A percentile compares a stretch with the other conserved stretches of the same genome.
These are phyloP conservation scores for Hypoxylon crocopeplum DNA, from an alignment of 495 filamentous ascomycete species.

Conservation along the genomic window DNA sequence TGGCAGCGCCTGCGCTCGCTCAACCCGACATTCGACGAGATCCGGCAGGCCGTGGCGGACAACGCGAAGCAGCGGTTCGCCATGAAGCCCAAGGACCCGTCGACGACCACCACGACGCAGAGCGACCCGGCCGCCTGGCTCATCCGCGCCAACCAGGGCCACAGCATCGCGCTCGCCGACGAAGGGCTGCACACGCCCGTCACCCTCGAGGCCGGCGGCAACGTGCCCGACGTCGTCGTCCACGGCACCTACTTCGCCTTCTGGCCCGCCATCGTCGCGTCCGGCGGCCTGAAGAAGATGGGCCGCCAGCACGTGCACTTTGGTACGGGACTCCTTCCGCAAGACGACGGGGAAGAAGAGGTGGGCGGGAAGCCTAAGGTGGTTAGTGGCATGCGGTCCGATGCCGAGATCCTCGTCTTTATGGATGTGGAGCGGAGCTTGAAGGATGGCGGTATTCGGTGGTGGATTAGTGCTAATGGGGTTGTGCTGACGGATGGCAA, in stretches of 20 bases:
- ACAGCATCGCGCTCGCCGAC: constrained; percentile 73
- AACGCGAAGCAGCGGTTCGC: constrained; percentile 95
- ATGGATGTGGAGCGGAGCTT: constrained; percentile 71
- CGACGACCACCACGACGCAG: constrained; percentile 15
- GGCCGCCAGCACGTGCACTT: constrained; percentile 86
- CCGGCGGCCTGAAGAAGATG: constrained; percentile 83
- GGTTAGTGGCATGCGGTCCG: constrained; percentile 83
- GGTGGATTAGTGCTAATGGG: constrained; percentile 88
- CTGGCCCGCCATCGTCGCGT: constrained; percentile 73
- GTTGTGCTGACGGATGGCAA: constrained; percentile 66
- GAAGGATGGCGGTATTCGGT: constrained; percentile 69
- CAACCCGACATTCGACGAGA: constrained; percentile 74
- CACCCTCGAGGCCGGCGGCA: constrained; percentile 49
- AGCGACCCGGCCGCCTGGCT: constrained; percentile 72
- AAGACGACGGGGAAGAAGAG: constrained; percentile 51
- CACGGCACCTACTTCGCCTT: constrained; percentile 86
- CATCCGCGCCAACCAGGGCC: constrained; percentile 95
- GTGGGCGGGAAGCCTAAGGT: constrained; percentile 53
- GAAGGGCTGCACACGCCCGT: constrained; percentile 73
- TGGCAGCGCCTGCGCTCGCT: constrained; percentile 74
- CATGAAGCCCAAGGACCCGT: constrained; percentile 50
- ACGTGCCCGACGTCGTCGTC: constrained; percentile 70
- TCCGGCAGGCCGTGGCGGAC: constrained; percentile 69
- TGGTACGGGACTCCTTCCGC: constrained; percentile 66
- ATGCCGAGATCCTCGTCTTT: constrained; percentile 81